Base-by-base conservation (phyloP, 257 asterid species). In the Solanum etuberosum region DNA sequence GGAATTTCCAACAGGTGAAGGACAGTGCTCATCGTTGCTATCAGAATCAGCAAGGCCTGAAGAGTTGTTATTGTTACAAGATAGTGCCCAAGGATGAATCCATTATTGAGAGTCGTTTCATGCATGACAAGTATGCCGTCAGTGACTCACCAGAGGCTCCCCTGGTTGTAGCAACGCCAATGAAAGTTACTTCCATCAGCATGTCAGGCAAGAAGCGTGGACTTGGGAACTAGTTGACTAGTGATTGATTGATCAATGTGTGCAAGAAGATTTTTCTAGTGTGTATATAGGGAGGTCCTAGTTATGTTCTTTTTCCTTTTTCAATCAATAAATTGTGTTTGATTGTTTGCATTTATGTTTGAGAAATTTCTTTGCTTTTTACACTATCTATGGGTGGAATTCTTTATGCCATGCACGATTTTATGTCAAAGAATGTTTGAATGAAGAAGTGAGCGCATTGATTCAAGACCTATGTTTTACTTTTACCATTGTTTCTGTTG, bases 1-100 rank as follows among this genome's bases (percentile, higher is more conserved):
- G 99, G 99, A 93, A 96, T 73, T 97, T 97, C 89, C 99, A 93
- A 91, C 98, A 93, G 92, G 98, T 97, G 95, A 97, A 95, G 95
- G 93, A 96, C 93, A 96, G 98, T 78, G 96, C 94, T 16, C 99
- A 97, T 85, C 89, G 86, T 25, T 97, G 99, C 89, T 97, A 93
- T 91, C 96, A 92, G 91, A 94, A 92, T 87, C 99, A 96, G 86
- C 98, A 96, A 91, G 99, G 99, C 25, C 98, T 95, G 2, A 97
- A 97, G 98, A 96, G 99, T 93, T 97, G 99, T 92, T 97, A 97
- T 83, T 97, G 99, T 90, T 95, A 97, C 93, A 97, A 89, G 90
- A 93, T 97, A 78, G 96, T 97, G 23, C 88, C 92, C 88, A 96
- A 96, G 92, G 98, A 97, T 48, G 99, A 97, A 85, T 97, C 99